A percentile compares a stretch with the other conserved stretches of the same genome.
phyloP scores from a whole-genome alignment of 192 early-diverging fungal genomes.

The Mortierella hygrophila region DNA sequence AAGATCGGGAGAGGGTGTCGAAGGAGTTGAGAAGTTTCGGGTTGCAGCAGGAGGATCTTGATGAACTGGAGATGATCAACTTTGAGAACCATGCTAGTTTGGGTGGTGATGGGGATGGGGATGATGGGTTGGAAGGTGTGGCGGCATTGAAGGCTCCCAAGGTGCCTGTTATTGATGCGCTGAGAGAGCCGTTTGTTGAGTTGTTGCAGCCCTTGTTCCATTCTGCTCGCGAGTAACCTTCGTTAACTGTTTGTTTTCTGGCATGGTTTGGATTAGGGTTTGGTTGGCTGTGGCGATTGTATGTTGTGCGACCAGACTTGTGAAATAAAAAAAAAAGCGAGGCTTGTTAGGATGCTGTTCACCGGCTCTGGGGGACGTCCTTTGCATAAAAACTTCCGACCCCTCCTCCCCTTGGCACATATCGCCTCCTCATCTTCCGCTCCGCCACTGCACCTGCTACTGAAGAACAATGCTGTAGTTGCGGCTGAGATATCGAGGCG shows the following conservation, averaged over 20 bases:
- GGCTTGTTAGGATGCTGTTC: background rate
- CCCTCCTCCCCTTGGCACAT: constrained; percentile 5
- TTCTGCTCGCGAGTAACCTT: constrained; percentile 35
- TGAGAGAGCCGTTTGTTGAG: constrained; percentile 26
- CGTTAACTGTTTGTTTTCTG: background rate
- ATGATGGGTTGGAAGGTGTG: constrained; percentile 24
- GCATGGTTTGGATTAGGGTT: no score
- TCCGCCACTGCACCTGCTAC: background rate
- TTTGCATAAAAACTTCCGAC: constrained; percentile 7
- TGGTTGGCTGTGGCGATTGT: background rate
- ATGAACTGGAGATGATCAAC: constrained; percentile 60
- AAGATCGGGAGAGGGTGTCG: constrained; percentile 15
- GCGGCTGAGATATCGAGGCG: background rate
- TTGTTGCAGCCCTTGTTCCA: constrained; percentile 35
- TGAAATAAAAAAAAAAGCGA: background rate
- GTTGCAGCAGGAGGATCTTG: constrained; percentile 56
- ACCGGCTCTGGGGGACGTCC: background rate
- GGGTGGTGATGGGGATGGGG: constrained; percentile 1
- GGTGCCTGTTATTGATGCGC: constrained; percentile 40
- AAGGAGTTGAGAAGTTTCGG: constrained; percentile 41
- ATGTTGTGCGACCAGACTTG: background rate
- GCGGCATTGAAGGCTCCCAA: constrained; percentile 21
- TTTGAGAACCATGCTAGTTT: constrained; percentile 12
- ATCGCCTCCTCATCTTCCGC: background rate
- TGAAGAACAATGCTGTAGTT: background rate